Base-by-base conservation (phyloP, 2,329 filamentous ascomycete species). In the Xylariaceae sp. region DNA sequence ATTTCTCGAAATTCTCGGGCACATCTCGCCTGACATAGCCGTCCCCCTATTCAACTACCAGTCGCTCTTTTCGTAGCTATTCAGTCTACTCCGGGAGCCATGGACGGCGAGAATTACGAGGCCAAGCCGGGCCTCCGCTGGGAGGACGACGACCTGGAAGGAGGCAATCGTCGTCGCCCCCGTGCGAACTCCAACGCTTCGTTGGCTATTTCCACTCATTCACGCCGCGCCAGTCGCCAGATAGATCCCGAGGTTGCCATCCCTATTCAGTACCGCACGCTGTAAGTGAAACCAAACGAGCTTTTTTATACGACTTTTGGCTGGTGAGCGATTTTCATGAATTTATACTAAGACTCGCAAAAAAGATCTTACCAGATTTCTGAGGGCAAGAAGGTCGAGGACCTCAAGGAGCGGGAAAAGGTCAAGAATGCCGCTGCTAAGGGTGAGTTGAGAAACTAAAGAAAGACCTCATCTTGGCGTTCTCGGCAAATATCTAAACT, bases 201-300 rank as follows among this genome's bases (percentile, higher is more conserved):
- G 0, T 68, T 56, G 23, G 71, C 76, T 1, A 69, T 78, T 66
- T 76, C 74, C 48, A 77, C 77, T 59, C 74, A 71, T 41, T 75
- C 74, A 4, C 68, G 72, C 17, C 72, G 72, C 47, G 71, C 72
- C 53, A 73, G 72, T 17, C 72, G 72, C 45, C 71, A 72, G 55
- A 73, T 79, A 35, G 76, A 79, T 57, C 76, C 75, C 3, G 67
- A 72, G 1, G 71, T 75, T 11, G 73, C 72, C 2, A 70, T 82
- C 53, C 80, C 80, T n/a, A 80, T 82, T 56, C 78, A 82, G 62
- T 83, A 83, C 66, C 78, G 80, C 50, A 82, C 80, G 2, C 71
- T 82, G 73, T 82, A 76, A 76, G 76, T 55, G 23, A 30, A 30
- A 4, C 23, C 4, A 30, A 30, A 30, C 23, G 23, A 7, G 37